Evolutionary conservation across 768 basidiomycete species (phyloP).

Genomic region (Tulasnella sp.): DNA sequence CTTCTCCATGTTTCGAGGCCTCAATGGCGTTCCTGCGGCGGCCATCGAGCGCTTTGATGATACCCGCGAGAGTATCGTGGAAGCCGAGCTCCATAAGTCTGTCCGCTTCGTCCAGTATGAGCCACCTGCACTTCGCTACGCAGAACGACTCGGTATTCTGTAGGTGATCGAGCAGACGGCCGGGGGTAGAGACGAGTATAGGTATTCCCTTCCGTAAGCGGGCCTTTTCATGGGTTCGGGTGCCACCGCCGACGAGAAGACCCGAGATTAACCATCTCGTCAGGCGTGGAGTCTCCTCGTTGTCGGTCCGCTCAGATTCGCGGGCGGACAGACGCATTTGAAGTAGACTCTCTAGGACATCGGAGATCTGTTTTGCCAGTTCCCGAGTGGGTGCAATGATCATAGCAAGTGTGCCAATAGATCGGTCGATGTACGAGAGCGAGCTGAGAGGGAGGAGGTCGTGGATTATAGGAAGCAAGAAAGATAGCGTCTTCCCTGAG

Average conservation of each 20-base stretch:
- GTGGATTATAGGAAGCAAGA: slow-evolving; percentile 87
- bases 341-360: slow-evolving; percentile 77
- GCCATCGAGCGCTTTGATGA: slow-evolving; percentile 77
- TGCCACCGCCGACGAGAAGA: slow-evolving; percentile 86
- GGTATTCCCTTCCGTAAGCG: slow-evolving; percentile 88
- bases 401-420: slow-evolving; percentile 86
- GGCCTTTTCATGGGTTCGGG: slow-evolving; percentile 89
- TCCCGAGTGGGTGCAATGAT: slow-evolving; percentile 94
- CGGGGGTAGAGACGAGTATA: slow-evolving; percentile 91
- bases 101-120: slow-evolving; percentile 95
- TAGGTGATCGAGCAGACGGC: slow-evolving; percentile 87
- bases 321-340: slow-evolving; percentile 55
- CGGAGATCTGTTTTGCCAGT: slow-evolving; percentile 90
- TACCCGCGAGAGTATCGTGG: slow-evolving; percentile 86
- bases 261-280: slow-evolving; percentile 93
- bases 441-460: slow-evolving; percentile 83
- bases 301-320: slow-evolving; percentile 27
- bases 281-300: slow-evolving; percentile 35
- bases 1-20: slow-evolving; percentile 49
- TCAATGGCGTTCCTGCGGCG: slow-evolving; percentile 53
- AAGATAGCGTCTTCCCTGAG: slow-evolving; percentile 90
- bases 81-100: slow-evolving; percentile 97
- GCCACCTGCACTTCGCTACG: slow-evolving; percentile 87
- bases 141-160: slow-evolving; percentile 92
- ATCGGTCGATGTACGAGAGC: slow-evolving; percentile 86